Conservation (phyloP, 106 monocot species). For the Xerophyta viscosa region DNA sequence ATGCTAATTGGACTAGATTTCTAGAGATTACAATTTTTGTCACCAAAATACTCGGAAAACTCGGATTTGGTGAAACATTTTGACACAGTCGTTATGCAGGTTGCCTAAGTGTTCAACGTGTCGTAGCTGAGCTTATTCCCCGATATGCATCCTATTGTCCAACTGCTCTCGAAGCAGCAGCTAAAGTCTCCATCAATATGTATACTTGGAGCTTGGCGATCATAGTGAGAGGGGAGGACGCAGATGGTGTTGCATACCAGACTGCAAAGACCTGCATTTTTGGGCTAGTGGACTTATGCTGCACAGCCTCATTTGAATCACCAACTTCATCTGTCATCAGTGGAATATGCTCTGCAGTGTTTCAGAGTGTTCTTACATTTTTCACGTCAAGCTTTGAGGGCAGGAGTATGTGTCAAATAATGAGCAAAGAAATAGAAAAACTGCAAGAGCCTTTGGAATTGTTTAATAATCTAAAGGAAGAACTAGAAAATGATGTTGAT, state of each 20-base stretch:
- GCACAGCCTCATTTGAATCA: constrained; percentile 65
- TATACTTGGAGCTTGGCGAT: constrained; percentile 74
- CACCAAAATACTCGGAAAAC: background rate
- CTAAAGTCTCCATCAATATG: constrained; percentile 81
- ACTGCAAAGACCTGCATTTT: constrained; percentile 78
- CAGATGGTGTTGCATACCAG: constrained; percentile 66
- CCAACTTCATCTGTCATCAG: constrained; percentile 71
- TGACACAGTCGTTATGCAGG: constrained; percentile 29
- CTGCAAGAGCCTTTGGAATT: constrained; percentile 50
- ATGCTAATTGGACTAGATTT: background rate
- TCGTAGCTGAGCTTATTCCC: constrained; percentile 85
- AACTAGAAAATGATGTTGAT: constrained; percentile 24
- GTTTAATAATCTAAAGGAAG: constrained; percentile 54
- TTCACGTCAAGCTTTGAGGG: constrained; percentile 64
- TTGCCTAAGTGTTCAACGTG: constrained; percentile 80
- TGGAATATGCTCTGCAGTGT: constrained; percentile 80
- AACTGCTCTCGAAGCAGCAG: constrained; percentile 85
- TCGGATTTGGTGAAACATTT: background rate
- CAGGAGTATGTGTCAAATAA: constrained; percentile 56
- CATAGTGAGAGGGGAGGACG: constrained; percentile 77
- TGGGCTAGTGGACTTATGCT: constrained; percentile 86
- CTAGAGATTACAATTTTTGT: background rate
- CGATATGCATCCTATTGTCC: constrained; percentile 82
- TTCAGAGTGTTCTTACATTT: constrained; percentile 58
- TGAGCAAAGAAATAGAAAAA: constrained; percentile 27